Evolutionary conservation across 2,329 filamentous ascomycete genomes (phyloP), one percentile per base, ranked within the genome.

Genomic region (Pseudocercospora fijiensis): DNA sequence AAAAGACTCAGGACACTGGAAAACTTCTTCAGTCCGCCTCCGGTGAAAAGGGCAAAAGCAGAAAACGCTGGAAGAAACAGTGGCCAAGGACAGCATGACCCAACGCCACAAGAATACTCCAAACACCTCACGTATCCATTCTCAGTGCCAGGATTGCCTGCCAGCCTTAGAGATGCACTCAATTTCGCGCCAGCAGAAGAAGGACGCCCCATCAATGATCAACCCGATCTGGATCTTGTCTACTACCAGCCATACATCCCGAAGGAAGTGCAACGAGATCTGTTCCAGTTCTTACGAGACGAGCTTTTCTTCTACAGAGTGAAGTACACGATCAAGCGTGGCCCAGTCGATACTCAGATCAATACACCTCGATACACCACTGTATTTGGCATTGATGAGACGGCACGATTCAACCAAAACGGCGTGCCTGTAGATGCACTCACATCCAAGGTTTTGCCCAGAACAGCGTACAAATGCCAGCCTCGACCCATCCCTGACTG

Each of bases 241-340:
- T 91, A 91, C 76, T 93, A 89, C 73, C 83, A 91, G 70, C 90
- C 90, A 0, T 93, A 90, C 67, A 82, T 93, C 3, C 84, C 88
- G 0, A 77, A 80, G 1, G 75, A 82, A 11, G 79, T 85, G 10
- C 81, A 85, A 20, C 80, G 81, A 3, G 79, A 85, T 3, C 76
- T 92, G 0, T 94, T 93, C 75, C 78, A 86, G 13, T 92, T 92
- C 71, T 81, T 94, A 1, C 85, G 90, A 1, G 76, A 81, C n/a
- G 83, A 89, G 65, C 77, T 94, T 1, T 89, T 89, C 8, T 93
- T 92, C 89, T 58, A 77, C 66, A 49, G 74, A 62, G 70, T 76
- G 64, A 70, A 74, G 65, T 72, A 77, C 69, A 86, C 82, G 30
- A 90, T 92, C 71, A 88, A 86, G 60, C 84, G 90, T 7, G 86